Conservation (phyloP, 306 rosid species). For the Lathyrus tuberosus region DNA sequence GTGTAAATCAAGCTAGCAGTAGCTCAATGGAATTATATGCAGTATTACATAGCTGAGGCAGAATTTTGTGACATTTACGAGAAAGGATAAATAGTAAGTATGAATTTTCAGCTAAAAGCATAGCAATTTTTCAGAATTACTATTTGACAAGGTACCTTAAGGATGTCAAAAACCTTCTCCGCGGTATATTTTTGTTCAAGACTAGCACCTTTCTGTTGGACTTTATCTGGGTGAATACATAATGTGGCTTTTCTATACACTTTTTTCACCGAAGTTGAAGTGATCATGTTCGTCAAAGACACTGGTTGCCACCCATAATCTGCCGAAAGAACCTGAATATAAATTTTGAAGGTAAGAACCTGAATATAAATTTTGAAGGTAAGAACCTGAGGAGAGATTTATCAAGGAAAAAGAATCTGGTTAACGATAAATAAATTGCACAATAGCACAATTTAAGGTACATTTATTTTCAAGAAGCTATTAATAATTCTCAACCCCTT, state of each 20-base stretch:
- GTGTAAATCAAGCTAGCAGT: constrained; percentile 28
- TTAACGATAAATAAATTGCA: constrained; percentile 21
- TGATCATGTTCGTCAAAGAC: constrained; percentile 75
- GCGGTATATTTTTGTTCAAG: constrained; percentile 79
- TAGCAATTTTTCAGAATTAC: constrained; percentile 20
- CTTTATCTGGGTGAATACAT: constrained; percentile 89
- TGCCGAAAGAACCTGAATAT: constrained; percentile 78
- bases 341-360: constrained; percentile 55
- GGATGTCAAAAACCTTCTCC: constrained; percentile 92
- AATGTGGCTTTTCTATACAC: constrained; percentile 79
- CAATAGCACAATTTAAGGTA: constrained; percentile 8
- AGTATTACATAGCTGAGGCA: not conserved
- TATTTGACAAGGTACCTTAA: constrained; percentile 58
- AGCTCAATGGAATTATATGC: not conserved
- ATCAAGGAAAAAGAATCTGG: constrained; percentile 12
- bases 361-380: constrained; percentile 46
- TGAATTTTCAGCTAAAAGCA: constrained; percentile 11
- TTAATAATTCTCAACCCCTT: constrained; percentile 1
- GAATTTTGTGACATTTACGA: constrained; percentile 5
- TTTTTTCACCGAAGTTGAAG: constrained; percentile 74
- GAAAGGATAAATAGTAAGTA: not conserved
- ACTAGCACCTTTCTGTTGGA: constrained; percentile 86
- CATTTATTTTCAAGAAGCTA: constrained; percentile 10
- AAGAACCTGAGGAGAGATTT: constrained; percentile 18
- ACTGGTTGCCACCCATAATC: constrained; percentile 84